These are phyloP conservation scores for Hymenoscyphus scutula DNA, from an alignment of 2,329 filamentous ascomycete genomes.

Conservation along the genomic window DNA sequence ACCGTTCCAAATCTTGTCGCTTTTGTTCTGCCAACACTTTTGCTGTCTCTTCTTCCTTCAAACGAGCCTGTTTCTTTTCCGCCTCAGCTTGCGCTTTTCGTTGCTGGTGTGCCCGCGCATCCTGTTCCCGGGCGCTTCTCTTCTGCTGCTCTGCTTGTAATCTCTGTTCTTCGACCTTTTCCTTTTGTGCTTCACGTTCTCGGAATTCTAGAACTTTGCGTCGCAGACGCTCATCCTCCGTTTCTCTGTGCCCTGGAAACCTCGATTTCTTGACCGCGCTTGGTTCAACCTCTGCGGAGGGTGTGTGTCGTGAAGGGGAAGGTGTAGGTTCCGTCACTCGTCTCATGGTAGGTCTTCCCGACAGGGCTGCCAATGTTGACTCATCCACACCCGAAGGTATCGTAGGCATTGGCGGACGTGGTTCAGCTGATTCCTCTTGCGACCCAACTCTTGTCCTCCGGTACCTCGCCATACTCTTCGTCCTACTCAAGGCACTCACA, in stretches of 20 bases:
- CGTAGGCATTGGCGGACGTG: constrained; percentile 15
- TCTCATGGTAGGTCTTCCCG: constrained; percentile 13
- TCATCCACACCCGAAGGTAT: constrained; percentile 15
- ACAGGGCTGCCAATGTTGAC: constrained; percentile 4
- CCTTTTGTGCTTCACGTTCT: constrained; percentile 21
- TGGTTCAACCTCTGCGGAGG: not conserved
- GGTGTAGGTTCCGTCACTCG: constrained; percentile 23
- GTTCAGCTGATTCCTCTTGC: constrained; percentile 10
- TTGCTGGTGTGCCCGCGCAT: constrained; percentile 5
- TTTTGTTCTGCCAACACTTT: constrained; percentile 34
- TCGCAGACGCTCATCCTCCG: constrained; percentile 25
- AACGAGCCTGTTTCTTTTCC: constrained; percentile 17
- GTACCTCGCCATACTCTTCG: constrained; percentile 41
- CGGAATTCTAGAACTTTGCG: constrained; percentile 23
- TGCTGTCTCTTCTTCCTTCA: constrained; percentile 27
- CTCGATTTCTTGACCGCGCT: not conserved
- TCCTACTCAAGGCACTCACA: constrained; percentile 32
- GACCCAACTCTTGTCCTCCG: constrained; percentile 28
- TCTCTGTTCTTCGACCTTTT: constrained; percentile 7
- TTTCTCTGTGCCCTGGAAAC: constrained; percentile 17
- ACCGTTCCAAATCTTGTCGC: constrained; percentile 35
- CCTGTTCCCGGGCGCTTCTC: not conserved
- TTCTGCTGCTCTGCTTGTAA: constrained; percentile 7
- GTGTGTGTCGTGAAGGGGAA: constrained; percentile 8
- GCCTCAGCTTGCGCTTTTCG: constrained; percentile 7